These are phyloP conservation scores for Alternaria rosae DNA, from an alignment of 2,329 filamentous ascomycete genomes.

Conservation along the genomic window DNA sequence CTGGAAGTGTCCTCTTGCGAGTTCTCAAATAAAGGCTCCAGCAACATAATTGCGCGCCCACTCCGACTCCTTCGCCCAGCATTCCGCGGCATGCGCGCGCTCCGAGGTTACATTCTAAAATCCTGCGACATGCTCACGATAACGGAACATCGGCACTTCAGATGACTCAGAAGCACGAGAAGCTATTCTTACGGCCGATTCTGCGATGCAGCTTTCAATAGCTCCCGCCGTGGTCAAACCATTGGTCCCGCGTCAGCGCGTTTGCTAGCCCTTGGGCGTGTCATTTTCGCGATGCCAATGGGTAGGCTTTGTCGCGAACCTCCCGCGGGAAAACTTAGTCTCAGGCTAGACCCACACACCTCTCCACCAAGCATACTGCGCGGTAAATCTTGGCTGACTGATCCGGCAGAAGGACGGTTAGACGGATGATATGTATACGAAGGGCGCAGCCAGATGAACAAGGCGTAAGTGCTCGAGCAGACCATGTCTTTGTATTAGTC, in stretches of 20 bases:
- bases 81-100: neutral
- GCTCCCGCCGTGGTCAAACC: neutral
- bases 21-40: neutral
- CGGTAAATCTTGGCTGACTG: neutral
- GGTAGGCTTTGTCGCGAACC: constrained; percentile 1
- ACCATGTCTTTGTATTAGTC: neutral
- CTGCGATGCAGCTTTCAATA: neutral
- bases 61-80: neutral
- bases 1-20: neutral
- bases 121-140: neutral
- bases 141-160: neutral
- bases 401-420: neutral
- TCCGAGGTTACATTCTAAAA: neutral
- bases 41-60: neutral
- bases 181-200: neutral
- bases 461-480: neutral
- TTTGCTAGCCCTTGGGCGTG: neutral
- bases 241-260: neutral
- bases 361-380: neutral
- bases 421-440: neutral
- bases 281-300: constrained; percentile 4
- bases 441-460: neutral
- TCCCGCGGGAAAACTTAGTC: constrained; percentile 1
- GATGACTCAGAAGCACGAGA: constrained; percentile 2
- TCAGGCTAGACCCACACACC: constrained; percentile 1